Base-by-base conservation (phyloP, 768 basidiomycete genomes). In the Exsudoporus frostii region DNA sequence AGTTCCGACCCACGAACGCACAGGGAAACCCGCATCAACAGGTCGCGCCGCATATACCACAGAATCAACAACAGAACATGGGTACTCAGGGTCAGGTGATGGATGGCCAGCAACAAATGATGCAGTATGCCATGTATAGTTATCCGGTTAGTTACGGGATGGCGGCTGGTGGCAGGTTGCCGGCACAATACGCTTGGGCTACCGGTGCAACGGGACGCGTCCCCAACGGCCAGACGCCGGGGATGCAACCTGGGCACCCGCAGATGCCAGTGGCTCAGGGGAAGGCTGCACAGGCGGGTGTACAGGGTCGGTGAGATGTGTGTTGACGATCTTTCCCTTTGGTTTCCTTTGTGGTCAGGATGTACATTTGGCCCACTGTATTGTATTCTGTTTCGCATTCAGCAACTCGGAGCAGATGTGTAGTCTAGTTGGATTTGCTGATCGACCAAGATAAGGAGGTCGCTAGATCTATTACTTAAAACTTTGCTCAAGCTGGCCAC, bases 271-370 rank as follows among this genome's bases (percentile, higher is more conserved):
- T 68, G 15, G 56, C 55, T 3, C 67, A 65, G 27, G 73, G 67
- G 0, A 75, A 73, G 56, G 60, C 67, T 36, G 56, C 70, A 7
- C 69, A 63, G 33, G 66, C 67, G 34, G 66, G 71, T 30, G 60
- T 67, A 20, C 68, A 66, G 49, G 72, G 71, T 48, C 68, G 72
- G 55, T 73, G 64, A 70, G 48, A 52, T 42, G 45, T 44, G 34
- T 54, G 41, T 51, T 55, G 51, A 54, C 37, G 33, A 48, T 34
- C 15, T 22, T 53, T 48, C 5, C 14, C 29, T 50, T 50, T 46
- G 13, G 19, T 39, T 49, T 54, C 24, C 30, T 50, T 42, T 33
- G 36, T 54, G 45, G 42, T 45, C 14, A 42, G 25, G 46, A 43
- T 50, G 54, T 54, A 50, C 51, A 40, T 37, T 53, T 45, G 50